Base-by-base conservation (phyloP, 164 flowering plant species). In the Taxillus chinensis region DNA sequence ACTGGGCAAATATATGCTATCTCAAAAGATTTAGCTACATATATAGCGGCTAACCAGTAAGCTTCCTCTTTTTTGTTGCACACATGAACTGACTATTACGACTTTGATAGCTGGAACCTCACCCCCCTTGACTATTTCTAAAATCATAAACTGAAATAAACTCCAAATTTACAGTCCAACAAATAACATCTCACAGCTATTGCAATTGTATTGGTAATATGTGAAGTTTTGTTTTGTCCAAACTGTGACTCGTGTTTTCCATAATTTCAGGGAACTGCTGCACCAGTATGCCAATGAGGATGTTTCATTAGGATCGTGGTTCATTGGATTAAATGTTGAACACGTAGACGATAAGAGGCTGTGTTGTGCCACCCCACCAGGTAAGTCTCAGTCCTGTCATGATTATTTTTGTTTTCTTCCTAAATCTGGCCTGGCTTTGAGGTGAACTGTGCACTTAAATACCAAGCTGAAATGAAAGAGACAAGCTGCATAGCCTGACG, bases 281-380 rank as follows among this genome's bases (percentile, higher is more conserved):
- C 97, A 90, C 79, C 83, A 86, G 66, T 90, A 82, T 68, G 88
- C 87, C 3, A 90, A 90, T 64, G 97, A 90, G 67, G 97, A 90
- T 75, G 97, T 90, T 62, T 85, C 97, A 9, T 43, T 88, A 40
- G 97, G 97, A 64, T 62, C 97, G 49, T 90, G 97, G 97, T 80
- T 90, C 40, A 83, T 90, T 53, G 97, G 97, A 17, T 75, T 90
- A 55, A 92, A 90, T 62, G 96, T 88, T 61, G 80, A 79, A 63
- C 92, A 90, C 62, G 70, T 90, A 7, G 96, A 90, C 61, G 93
- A 90, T 13, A 76, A 82, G 54, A 79, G 83, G 64, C 65, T 90
- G 10, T 90, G 97, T 52, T 90, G 96, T 72, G 91, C 90, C 14
- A 88, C 90, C 41, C 87, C 87, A 15, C 90, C 90, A 39, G 95